Conservation (phyloP, 2,329 filamentous ascomycete genomes). For the Colletotrichum lentis region DNA sequence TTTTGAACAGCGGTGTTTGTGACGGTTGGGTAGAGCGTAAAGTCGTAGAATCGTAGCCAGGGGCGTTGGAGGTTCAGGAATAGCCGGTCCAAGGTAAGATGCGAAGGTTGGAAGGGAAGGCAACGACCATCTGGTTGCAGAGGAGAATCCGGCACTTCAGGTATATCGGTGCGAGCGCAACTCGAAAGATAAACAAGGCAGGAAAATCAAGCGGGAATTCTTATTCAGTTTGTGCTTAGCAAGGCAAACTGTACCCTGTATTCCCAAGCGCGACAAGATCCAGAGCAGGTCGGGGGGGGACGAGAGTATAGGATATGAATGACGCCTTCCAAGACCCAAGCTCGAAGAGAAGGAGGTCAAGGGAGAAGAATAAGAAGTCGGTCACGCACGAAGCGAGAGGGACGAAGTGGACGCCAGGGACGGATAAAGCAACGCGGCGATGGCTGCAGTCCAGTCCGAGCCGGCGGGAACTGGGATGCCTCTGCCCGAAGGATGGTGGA, state of each 20-base stretch:
- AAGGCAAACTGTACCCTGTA: neutral
- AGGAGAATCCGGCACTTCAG: slow-evolving; percentile 13
- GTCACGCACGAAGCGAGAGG: slow-evolving; percentile 35
- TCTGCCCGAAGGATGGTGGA: slow-evolving; percentile 33
- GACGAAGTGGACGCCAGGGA: slow-evolving; percentile 20
- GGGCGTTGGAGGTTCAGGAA: neutral
- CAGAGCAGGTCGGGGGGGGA: slow-evolving; percentile 6
- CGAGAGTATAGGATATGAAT: slow-evolving; percentile 14
- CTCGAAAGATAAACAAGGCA: neutral
- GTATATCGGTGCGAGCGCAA: slow-evolving; percentile 15
- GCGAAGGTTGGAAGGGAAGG: slow-evolving; percentile 13
- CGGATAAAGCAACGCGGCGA: slow-evolving; percentile 33
- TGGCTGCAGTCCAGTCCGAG: slow-evolving; percentile 32
- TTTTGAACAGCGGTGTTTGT: slow-evolving; percentile 7
- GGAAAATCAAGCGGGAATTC: neutral
- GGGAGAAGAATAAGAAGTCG: slow-evolving; percentile 31
- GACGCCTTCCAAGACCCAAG: slow-evolving; percentile 29
- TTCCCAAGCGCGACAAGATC: neutral
- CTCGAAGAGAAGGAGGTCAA: slow-evolving; percentile 30
- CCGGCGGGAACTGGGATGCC: slow-evolving; percentile 34
- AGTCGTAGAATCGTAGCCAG: neutral
- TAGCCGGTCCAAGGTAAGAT: slow-evolving; percentile 22
- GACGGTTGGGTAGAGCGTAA: neutral
- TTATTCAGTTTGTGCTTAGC: neutral
- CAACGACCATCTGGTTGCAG: slow-evolving; percentile 21